A percentile compares a stretch with the other conserved stretches of the same genome.
phyloP scores from a whole-genome alignment of 2,329 filamentous ascomycete species.

The Ascosphaera apis region DNA sequence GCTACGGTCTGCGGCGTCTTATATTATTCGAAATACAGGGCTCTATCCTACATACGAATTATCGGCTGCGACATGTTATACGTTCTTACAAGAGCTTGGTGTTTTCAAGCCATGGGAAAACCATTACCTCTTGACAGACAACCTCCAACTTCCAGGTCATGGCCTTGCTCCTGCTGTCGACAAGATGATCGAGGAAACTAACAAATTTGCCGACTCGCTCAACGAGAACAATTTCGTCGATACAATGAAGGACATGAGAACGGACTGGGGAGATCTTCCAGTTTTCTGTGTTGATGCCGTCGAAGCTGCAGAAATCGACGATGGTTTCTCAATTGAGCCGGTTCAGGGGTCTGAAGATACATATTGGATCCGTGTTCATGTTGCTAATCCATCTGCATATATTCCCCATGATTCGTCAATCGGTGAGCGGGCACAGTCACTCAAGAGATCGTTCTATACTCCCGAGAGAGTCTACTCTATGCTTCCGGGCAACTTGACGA shows the following conservation, averaged over 20 bases:
- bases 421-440: constrained; percentile 30
- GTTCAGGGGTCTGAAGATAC: constrained; percentile 20
- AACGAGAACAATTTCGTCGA: constrained; percentile 21
- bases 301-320: constrained; percentile 35
- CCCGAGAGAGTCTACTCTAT: constrained; percentile 34
- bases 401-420: constrained; percentile 28
- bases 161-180: constrained; percentile 12
- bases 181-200: constrained; percentile 11
- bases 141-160: constrained; percentile 28
- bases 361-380: constrained; percentile 38
- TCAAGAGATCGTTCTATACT: constrained; percentile 29
- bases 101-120: constrained; percentile 37
- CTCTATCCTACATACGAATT: constrained; percentile 27
- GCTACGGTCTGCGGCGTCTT: constrained; percentile 27
- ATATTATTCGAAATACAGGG: constrained; percentile 32
- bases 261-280: constrained; percentile 32
- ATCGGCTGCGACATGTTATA: constrained; percentile 16
- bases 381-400: constrained; percentile 42
- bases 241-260: constrained; percentile 31
- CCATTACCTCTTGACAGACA: constrained; percentile 26
- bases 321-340: constrained; percentile 35
- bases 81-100: constrained; percentile 39
- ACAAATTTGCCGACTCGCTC: constrained; percentile 9
- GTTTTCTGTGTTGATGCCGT: constrained; percentile 37
- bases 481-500: constrained; percentile 27